Evolutionary conservation across 164 flowering plant genomes (phyloP).

Genomic region (Berberis vulgaris): DNA sequence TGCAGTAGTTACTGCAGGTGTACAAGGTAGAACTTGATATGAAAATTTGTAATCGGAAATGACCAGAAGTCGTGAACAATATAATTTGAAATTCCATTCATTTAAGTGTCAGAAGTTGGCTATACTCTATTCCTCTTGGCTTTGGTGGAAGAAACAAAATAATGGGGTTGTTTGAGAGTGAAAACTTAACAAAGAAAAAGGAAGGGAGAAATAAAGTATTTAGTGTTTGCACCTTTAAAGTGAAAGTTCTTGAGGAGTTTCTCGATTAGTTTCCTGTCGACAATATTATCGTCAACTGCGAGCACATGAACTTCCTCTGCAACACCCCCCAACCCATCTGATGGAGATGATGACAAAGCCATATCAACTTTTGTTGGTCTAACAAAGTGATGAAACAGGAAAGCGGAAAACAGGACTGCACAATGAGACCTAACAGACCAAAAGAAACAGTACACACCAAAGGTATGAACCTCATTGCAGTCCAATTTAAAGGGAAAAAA

Average conservation of each 20-base stretch:
- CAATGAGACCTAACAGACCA: neutral
- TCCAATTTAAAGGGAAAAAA: slow-evolving; percentile 10
- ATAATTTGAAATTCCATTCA: no score
- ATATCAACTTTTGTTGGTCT: neutral
- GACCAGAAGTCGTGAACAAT: neutral
- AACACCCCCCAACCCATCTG: neutral
- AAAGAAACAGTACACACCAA: slow-evolving; percentile 10
- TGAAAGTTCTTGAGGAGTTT: slow-evolving; percentile 46
- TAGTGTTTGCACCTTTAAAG: slow-evolving; percentile 44
- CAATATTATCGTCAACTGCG: slow-evolving; percentile 69
- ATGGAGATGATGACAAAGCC: slow-evolving; percentile 18
- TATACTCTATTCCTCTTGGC: no score
- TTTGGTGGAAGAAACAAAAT: no score
- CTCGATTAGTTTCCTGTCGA: slow-evolving; percentile 61
- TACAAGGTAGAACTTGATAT: neutral
- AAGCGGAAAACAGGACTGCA: neutral
- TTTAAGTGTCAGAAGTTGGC: no score
- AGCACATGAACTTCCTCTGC: slow-evolving; percentile 54
- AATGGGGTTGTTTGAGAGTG: neutral
- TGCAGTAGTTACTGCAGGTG: slow-evolving; percentile 57
- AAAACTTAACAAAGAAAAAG: neutral
- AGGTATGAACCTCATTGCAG: slow-evolving; percentile 10
- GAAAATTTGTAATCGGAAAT: neutral
- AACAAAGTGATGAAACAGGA: neutral
- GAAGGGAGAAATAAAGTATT: neutral